phyloP scores from a whole-genome alignment of 2,329 filamentous ascomycete genomes.

The Neurospora crassa region DNA sequence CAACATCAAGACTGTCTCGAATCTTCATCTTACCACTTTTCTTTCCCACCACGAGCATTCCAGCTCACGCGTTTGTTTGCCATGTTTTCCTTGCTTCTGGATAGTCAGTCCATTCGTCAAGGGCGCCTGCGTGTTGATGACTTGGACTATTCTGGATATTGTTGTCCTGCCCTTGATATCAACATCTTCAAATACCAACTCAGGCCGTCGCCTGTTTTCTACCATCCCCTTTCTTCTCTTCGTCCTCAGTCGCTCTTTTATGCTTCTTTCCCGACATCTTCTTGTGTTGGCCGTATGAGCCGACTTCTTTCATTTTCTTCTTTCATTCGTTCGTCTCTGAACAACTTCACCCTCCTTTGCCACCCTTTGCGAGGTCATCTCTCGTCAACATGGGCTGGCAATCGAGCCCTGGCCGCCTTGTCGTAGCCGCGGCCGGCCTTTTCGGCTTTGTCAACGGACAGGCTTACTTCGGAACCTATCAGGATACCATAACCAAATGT shows the following conservation, averaged over 20 bases:
- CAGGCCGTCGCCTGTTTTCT: background rate
- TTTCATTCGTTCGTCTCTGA: background rate
- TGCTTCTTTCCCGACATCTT: background rate
- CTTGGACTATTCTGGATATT: background rate
- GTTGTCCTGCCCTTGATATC: background rate
- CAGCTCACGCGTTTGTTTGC: background rate
- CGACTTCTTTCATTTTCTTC: background rate
- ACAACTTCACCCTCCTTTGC: background rate
- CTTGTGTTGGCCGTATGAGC: background rate
- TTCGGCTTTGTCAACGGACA: constrained; percentile 8
- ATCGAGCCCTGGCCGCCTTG: constrained; percentile 4
- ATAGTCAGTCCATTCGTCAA: background rate
- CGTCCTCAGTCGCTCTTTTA: background rate
- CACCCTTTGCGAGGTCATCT: background rate
- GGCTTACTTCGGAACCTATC: constrained; percentile 9
- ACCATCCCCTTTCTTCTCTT: background rate
- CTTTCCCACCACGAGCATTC: constrained; percentile 5
- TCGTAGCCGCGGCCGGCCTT: constrained; percentile 6
- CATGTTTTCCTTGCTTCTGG: background rate
- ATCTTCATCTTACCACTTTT: background rate
- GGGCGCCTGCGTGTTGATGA: background rate
- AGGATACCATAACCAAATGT: constrained; percentile 1
- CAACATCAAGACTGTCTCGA: constrained; percentile 1
- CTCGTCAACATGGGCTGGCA: constrained; percentile 8
- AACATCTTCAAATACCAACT: constrained; percentile 1